Evolutionary conservation across 176 grass and related monocot species (phyloP), one percentile per base, ranked within the genome.

Genomic region (sorghum (Sorghum bicolor)): DNA sequence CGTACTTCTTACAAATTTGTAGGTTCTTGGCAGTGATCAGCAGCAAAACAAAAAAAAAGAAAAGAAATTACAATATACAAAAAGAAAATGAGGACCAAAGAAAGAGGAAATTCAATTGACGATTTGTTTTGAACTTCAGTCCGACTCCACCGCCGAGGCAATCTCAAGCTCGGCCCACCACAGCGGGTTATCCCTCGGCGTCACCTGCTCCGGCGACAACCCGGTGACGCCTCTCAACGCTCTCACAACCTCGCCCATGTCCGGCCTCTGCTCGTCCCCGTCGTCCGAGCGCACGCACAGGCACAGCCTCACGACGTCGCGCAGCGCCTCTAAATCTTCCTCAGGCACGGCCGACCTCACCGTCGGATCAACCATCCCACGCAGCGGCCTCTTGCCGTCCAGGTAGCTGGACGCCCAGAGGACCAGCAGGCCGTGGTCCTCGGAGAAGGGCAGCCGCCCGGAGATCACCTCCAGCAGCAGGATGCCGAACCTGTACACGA

Each of bases 131-230:
- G 78, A 71, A 67, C 29, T 70, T 82, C 79, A 91, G 2, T 6
- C 66, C 22, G 10, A 55, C 60, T 29, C 60, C 60, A 63, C 12
- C n/a, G 83, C 19, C 4, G 92, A 94, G 22, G 83, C 67, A 41
- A 97, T 92, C 79, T 91, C 88, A 9, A 94, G 88, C 79, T 94
- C 84, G 1, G 95, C 95, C 95, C 95, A 97, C 92, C 90, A 94
- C 32, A 97, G 12, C 39, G 92, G 95, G 0, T 88, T 91, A 31
- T 81, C 26, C 81, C 83, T 89, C 15, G 95, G 92, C 11, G 69
- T 52, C 16, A 79, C 85, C 19, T 63, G 78, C 38, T 91, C 86
- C 31, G 84, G 86, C 26, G 70, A 74, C 82, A 98, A 29, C 12
- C 52, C 24, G 4, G 87, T 84, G 63, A 91, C 83, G 22, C 72